These are phyloP conservation scores for Teratosphaeria nubilosa DNA, from an alignment of 2,329 filamentous ascomycete species.

Conservation along the genomic window DNA sequence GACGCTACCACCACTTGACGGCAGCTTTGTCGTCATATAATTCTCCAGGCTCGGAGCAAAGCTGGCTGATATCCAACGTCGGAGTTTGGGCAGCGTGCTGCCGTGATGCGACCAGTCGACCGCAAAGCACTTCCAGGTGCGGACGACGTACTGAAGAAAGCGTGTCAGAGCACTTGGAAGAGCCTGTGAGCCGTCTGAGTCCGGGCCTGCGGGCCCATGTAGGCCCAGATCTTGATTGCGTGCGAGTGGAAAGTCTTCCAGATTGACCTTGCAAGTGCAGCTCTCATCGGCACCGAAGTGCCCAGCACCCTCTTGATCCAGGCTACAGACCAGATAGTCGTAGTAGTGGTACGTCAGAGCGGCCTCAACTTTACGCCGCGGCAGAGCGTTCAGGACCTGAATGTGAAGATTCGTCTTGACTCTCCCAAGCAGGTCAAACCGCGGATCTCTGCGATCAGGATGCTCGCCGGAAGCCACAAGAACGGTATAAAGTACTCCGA, in stretches of 20 bases:
- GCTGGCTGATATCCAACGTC: constrained; percentile 57
- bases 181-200: constrained; percentile 54
- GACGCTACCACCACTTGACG: constrained; percentile 38
- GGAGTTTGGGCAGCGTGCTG: constrained; percentile 50
- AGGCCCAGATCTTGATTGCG: constrained; percentile 53
- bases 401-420: constrained; percentile 14
- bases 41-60: constrained; percentile 56
- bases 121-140: constrained; percentile 49
- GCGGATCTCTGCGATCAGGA: not conserved
- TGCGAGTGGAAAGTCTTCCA: constrained; percentile 14
- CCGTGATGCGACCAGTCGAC: constrained; percentile 48
- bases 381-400: constrained; percentile 18
- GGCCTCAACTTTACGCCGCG: constrained; percentile 7
- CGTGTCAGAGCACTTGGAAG: constrained; percentile 62
- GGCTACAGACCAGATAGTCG: not conserved
- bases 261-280: constrained; percentile 16
- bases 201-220: constrained; percentile 38
- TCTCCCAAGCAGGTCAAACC: constrained; percentile 29
- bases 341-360: not conserved
- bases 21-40: constrained; percentile 34
- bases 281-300: constrained; percentile 13
- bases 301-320: not conserved
- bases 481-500: not conserved
- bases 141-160: constrained; percentile 51
- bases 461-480: not conserved